Conservation (phyloP, 1,139 yeast species). For the Blastobotrys ciferrii region DNA sequence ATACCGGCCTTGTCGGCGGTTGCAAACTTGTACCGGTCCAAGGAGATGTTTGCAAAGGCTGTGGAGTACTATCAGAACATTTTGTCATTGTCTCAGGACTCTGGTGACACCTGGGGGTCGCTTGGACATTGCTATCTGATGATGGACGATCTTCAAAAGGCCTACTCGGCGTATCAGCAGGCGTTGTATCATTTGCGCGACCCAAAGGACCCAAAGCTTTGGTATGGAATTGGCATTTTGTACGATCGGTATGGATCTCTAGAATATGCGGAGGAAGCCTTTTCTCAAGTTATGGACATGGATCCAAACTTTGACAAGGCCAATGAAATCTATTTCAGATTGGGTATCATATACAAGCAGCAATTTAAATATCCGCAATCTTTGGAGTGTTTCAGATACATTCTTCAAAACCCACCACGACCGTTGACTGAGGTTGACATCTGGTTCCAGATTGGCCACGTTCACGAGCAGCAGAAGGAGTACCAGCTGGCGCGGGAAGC, state of each 20-base stretch:
- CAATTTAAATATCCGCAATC: constrained; percentile 86
- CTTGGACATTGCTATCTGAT: constrained; percentile 94
- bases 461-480: constrained; percentile 89
- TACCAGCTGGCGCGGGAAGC: constrained; percentile 92
- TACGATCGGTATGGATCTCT: constrained; percentile 94
- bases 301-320: constrained; percentile 97
- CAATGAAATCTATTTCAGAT: constrained; percentile 89
- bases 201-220: constrained; percentile 91
- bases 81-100: constrained; percentile 73
- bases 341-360: constrained; percentile 96
- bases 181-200: constrained; percentile 88
- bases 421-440: constrained; percentile 96
- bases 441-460: constrained; percentile 97
- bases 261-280: constrained; percentile 97
- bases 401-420: constrained; percentile 85
- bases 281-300: constrained; percentile 89
- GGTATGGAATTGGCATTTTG: constrained; percentile 97
- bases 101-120: constrained; percentile 97
- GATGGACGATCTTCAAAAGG: constrained; percentile 94
- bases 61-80: constrained; percentile 92
- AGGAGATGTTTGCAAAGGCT: constrained; percentile 89
- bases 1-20: constrained; percentile 80
- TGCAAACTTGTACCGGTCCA: constrained; percentile 83
- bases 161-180: constrained; percentile 94
- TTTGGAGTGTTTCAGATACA: constrained; percentile 90